phyloP scores from a whole-genome alignment of 2,329 filamentous ascomycete genomes.

The Cercospora canescens region DNA sequence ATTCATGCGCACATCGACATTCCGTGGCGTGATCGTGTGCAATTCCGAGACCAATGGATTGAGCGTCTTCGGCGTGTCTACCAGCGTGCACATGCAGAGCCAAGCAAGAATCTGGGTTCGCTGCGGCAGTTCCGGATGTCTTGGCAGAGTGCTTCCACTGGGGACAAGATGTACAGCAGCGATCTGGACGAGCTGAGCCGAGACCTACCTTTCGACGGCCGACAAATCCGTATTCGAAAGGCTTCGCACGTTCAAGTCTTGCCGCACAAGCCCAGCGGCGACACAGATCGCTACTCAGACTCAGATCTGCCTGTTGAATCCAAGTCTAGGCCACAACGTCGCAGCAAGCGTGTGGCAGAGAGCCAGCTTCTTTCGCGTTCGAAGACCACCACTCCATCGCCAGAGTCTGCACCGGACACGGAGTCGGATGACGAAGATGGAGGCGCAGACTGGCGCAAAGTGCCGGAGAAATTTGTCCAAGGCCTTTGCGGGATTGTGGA shows the following conservation, averaged over 20 bases:
- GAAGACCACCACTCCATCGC: constrained; percentile 19
- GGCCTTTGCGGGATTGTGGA: constrained; percentile 71
- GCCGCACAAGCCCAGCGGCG: constrained; percentile 26
- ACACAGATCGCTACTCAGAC: constrained; percentile 29
- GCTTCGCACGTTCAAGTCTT: constrained; percentile 30
- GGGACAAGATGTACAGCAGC: not conserved
- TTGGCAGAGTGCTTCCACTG: constrained; percentile 32
- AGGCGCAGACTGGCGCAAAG: constrained; percentile 35
- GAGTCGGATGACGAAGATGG: constrained; percentile 38
- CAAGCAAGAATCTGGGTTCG: constrained; percentile 45
- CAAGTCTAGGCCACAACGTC: constrained; percentile 24
- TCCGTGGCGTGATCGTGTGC: constrained; percentile 75
- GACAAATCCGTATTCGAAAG: constrained; percentile 17
- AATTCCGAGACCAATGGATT: constrained; percentile 77
- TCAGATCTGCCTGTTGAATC: constrained; percentile 16
- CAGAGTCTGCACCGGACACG: constrained; percentile 30
- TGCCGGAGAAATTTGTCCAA: constrained; percentile 53
- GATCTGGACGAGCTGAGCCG: constrained; percentile 16
- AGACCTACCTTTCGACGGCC: constrained; percentile 14
- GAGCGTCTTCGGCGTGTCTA: constrained; percentile 69
- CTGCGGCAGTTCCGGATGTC: constrained; percentile 44
- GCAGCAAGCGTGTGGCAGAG: constrained; percentile 34
- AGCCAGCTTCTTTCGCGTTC: constrained; percentile 22
- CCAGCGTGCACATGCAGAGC: constrained; percentile 51
- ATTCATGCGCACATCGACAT: constrained; percentile 79